Percentiles rank a stretch among this genome's conserved stretches.
These are phyloP conservation scores for Allantophomopsis cytisporea DNA, from an alignment of 2,329 filamentous ascomycete genomes.

Conservation along the genomic window DNA sequence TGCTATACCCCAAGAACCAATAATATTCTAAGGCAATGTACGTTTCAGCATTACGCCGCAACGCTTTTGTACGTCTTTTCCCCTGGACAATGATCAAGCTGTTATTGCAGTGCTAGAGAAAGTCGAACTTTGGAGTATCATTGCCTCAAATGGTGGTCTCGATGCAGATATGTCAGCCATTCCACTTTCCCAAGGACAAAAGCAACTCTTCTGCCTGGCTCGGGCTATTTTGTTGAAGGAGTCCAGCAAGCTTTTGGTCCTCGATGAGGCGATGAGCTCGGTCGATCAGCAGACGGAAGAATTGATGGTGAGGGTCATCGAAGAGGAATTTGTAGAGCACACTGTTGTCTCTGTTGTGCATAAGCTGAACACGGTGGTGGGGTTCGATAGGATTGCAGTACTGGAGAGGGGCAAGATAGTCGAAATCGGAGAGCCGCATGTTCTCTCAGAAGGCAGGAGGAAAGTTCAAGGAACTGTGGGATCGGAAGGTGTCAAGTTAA, in stretches of 20 bases:
- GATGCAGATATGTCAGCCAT: neutral
- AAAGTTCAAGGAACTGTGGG: too few relatives aligned
- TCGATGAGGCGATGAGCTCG: slow-evolving; percentile 28
- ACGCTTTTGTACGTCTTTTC: slow-evolving; percentile 24
- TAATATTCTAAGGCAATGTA: slow-evolving; percentile 29
- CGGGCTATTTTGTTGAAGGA: slow-evolving; percentile 35
- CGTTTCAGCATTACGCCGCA: slow-evolving; percentile 21
- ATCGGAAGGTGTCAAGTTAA: too few relatives aligned
- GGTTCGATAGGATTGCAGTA: slow-evolving; percentile 33
- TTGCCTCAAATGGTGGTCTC: slow-evolving; percentile 1
- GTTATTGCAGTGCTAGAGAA: too few relatives aligned
- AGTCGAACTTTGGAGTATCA: too few relatives aligned
- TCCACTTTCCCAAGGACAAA: slow-evolving; percentile 33
- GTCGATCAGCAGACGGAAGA: slow-evolving; percentile 38
- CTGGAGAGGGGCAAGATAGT: slow-evolving; percentile 45
- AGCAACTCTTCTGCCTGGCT: slow-evolving; percentile 49
- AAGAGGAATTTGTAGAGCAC: slow-evolving; percentile 33
- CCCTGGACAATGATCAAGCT: slow-evolving; percentile 4
- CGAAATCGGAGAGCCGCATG: slow-evolving; percentile 75
- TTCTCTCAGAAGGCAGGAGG: slow-evolving; percentile 27
- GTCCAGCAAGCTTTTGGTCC: slow-evolving; percentile 21
- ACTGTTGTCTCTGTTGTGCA: slow-evolving; percentile 31
- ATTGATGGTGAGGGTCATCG: slow-evolving; percentile 37
- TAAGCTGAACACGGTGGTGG: slow-evolving; percentile 26
- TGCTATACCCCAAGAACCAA: slow-evolving; percentile 28